Conservation (phyloP, 2,329 filamentous ascomycete genomes). For the Penicillium verrucosum region DNA sequence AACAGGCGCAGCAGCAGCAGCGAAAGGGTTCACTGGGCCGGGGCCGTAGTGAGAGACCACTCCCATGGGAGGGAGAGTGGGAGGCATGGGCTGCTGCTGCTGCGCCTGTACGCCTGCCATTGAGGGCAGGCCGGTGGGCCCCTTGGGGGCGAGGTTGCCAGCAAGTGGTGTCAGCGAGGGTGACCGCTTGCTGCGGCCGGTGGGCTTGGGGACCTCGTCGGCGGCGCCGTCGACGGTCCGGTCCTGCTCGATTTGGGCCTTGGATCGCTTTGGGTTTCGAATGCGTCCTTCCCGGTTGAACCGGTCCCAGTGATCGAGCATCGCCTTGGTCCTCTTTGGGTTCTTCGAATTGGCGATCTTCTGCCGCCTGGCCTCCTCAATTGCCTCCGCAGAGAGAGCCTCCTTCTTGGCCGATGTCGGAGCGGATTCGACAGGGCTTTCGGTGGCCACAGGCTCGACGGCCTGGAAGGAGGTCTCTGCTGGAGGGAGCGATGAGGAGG, state of each 20-base stretch:
- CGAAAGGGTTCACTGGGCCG: slow-evolving; percentile 13
- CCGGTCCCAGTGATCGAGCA: slow-evolving; percentile 46
- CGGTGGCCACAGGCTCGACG: slow-evolving; percentile 15
- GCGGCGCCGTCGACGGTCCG: slow-evolving; percentile 29
- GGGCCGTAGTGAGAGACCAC: slow-evolving; percentile 17
- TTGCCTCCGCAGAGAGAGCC: slow-evolving; percentile 20
- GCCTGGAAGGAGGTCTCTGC: slow-evolving; percentile 14
- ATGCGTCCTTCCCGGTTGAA: slow-evolving; percentile 45
- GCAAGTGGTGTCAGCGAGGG: slow-evolving; percentile 20
- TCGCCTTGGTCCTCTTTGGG: slow-evolving; percentile 44
- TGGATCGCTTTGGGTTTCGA: slow-evolving; percentile 44
- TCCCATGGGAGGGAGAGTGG: slow-evolving; percentile 18
- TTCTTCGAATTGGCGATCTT: slow-evolving; percentile 46
- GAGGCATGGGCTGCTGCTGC: slow-evolving; percentile 15
- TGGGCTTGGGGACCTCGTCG: slow-evolving; percentile 25
- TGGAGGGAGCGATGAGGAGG: slow-evolving; percentile 5
- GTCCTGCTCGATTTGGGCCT: slow-evolving; percentile 45
- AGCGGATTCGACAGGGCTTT: slow-evolving; percentile 9
- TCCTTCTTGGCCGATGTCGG: slow-evolving; percentile 14
- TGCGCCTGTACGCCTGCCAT: slow-evolving; percentile 17
- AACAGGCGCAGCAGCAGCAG: slow-evolving; percentile 11
- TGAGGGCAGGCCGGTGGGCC: slow-evolving; percentile 14
- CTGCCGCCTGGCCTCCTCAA: slow-evolving; percentile 35
- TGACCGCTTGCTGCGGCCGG: slow-evolving; percentile 27
- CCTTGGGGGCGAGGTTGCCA: slow-evolving; percentile 23